Evolutionary conservation across 139 green algal species (phyloP), one percentile per base, ranked within the genome.

Genomic region (Desmodesmus armatus): DNA sequence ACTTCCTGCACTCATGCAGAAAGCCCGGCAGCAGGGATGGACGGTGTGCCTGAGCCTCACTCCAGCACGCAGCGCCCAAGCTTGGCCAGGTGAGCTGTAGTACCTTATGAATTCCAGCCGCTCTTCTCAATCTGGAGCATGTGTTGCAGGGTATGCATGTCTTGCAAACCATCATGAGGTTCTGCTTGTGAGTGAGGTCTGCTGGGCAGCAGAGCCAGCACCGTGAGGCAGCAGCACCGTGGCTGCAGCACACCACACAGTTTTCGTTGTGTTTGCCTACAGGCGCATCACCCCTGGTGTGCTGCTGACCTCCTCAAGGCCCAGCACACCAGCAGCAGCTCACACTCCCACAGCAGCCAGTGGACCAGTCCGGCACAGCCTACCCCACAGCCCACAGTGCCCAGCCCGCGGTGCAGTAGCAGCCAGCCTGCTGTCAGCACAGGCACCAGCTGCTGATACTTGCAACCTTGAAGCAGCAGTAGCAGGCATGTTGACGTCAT

Each of bases 201-300:
- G 47, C 47, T 55, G 47, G 13, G 47, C 47, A 21, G 7, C 47
- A 55, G 47, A 13, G 47, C 9, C 47, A 55, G 47, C 21, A 27
- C 60, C 58, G 23, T 67, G 11, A 21, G 29, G 58, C 58, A 67
- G 19, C 19, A 9, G 58, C 11, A n/a, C 66, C 25, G 60, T 69
- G 0, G 13, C 35, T 35, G 39, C 67, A 37, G n/a, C 2, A 51
- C 4, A 43, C 19, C 31, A 15, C 39, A n/a, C 15, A 33, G 31
- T 37, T n/a, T n/a, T 41, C 25, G 39, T 33, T 21, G 11, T 62
- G 23, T 39, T 31, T 60, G 41, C 23, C 29, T 73, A 5, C 55
- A 82, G 76, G 53, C 76, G 27, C 7, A 23, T 82, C 3, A 82
- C 76, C 39, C 76, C 76, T 15, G 76, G 76, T 29, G 55, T 82